Percentiles rank a stretch among this genome's conserved stretches.
Conservation (phyloP, 129 eudicot genomes). For the Smallanthus sonchifolius region DNA sequence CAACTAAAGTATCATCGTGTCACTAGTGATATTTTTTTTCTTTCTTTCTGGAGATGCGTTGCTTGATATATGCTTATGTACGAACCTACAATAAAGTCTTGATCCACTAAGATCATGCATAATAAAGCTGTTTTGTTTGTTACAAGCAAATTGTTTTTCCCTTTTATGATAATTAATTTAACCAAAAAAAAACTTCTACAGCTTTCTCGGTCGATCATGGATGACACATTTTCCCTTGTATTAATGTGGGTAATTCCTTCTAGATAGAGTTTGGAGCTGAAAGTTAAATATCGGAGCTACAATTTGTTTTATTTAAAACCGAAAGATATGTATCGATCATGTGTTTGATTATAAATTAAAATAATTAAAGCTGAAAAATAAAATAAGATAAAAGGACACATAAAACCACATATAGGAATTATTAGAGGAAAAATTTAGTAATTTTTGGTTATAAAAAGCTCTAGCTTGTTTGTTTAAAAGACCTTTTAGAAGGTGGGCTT, state of each 20-base stretch:
- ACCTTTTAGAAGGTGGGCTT: too few species aligned
- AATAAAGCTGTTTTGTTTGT: slow-evolving; percentile 30
- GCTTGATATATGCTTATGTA: slow-evolving; percentile 16
- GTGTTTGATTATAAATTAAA: too few species aligned
- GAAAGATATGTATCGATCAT: too few species aligned
- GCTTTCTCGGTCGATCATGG: neutral
- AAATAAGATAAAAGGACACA: neutral
- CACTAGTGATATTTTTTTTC: too few species aligned
- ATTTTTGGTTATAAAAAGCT: too few species aligned
- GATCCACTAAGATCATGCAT: slow-evolving; percentile 32
- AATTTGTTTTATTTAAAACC: too few species aligned
- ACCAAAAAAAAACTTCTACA: neutral
- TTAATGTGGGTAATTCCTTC: neutral
- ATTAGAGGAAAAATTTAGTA: too few species aligned
- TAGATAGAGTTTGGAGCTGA: too few species aligned
- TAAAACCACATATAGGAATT: too few species aligned
- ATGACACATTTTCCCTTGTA: slow-evolving; percentile 2
- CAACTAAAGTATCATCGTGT: too few species aligned
- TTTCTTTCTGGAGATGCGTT: neutral
- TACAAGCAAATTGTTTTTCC: slow-evolving; percentile 8
- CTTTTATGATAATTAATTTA: neutral
- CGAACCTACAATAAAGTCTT: slow-evolving; percentile 26
- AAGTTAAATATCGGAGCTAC: neutral
- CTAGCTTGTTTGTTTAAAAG: too few species aligned
- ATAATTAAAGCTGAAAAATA: too few species aligned